phyloP scores from a whole-genome alignment of 1,139 yeast species.

The Yamadazyma triangularis region DNA sequence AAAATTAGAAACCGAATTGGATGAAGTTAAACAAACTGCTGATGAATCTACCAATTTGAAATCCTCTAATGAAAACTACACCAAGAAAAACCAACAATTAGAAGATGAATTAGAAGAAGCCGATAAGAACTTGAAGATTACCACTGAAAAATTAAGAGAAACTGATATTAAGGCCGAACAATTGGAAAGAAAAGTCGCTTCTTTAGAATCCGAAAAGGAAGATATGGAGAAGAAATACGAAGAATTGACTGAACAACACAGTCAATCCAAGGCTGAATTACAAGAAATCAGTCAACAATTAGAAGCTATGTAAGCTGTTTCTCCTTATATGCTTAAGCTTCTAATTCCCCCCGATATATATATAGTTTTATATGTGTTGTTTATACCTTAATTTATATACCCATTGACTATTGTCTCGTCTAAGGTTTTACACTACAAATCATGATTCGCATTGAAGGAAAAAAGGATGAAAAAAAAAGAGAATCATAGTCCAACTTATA shows the following conservation, averaged over 20 bases:
- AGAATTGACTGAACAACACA: conserved; percentile 78
- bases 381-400: too few species aligned
- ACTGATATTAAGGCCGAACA: conserved; percentile 97
- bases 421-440: too few species aligned
- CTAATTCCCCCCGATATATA: too few species aligned
- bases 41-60: conserved; percentile 91
- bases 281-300: conserved; percentile 92
- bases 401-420: too few species aligned
- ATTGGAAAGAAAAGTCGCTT: conserved; percentile 89
- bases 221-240: conserved; percentile 90
- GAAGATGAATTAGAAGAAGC: conserved; percentile 94
- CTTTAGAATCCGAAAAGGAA: conserved; percentile 89
- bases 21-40: conserved; percentile 81
- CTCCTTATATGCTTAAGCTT: too few species aligned
- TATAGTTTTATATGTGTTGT: too few species aligned
- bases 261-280: conserved; percentile 82
- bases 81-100: conserved; percentile 87
- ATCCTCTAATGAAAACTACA: conserved; percentile 83
- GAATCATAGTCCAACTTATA: too few species aligned
- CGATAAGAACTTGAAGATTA: conserved; percentile 87
- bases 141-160: conserved; percentile 91
- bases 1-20: conserved; percentile 74
- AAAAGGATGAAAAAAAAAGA: not conserved
- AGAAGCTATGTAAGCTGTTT: conserved; percentile 61
- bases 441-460: not conserved